phyloP scores from a whole-genome alignment of 345 rosid species.

The Psidium friedrichsthalianum region DNA sequence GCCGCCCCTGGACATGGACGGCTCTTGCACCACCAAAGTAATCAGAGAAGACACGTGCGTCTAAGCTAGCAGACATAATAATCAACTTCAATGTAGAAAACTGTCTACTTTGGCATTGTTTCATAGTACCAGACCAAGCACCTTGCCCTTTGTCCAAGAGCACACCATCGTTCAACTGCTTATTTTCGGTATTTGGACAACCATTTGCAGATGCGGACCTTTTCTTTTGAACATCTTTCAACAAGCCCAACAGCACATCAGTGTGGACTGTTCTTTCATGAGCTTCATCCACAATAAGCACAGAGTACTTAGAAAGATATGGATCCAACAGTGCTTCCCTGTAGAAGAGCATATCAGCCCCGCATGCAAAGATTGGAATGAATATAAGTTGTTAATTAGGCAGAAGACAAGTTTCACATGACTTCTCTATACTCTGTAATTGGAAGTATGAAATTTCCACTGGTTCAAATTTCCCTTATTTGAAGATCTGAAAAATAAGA shows the following conservation, averaged over 20 bases:
- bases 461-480: not conserved
- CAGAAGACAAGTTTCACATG: not conserved
- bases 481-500: not conserved
- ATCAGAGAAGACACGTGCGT: conserved; percentile 73
- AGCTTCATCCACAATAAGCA: conserved; percentile 84
- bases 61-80: conserved; percentile 97
- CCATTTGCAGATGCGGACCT: conserved; percentile 35
- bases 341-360: conserved; percentile 3
- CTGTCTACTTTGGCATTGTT: conserved; percentile 35
- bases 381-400: not conserved
- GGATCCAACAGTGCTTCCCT: conserved; percentile 93
- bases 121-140: conserved; percentile 17
- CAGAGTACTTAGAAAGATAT: conserved; percentile 67
- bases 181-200: conserved; percentile 5
- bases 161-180: conserved; percentile 12
- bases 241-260: conserved; percentile 80
- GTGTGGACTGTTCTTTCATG: conserved; percentile 95
- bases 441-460: not conserved
- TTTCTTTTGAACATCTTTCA: conserved; percentile 55
- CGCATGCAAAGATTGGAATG: not conserved
- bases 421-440: not conserved
- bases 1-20: conserved; percentile 78
- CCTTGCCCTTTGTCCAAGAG: conserved; percentile 19
- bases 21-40: conserved; percentile 86
- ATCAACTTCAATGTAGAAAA: conserved; percentile 64